These are phyloP conservation scores for Fusarium sp. DNA, from an alignment of 2,329 filamentous ascomycete genomes.

Conservation along the genomic window DNA sequence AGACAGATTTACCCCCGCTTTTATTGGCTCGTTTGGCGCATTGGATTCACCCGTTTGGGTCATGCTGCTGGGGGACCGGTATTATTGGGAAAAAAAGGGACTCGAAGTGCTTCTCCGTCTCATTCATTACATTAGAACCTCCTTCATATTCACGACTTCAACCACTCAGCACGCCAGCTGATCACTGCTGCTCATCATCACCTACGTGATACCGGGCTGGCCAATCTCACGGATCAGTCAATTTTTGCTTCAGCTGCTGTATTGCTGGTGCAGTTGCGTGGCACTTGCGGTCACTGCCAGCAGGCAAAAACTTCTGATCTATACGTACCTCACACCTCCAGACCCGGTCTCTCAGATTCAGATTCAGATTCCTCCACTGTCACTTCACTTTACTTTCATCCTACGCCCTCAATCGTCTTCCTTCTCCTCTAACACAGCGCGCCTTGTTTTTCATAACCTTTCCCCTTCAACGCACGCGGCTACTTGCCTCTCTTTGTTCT, in stretches of 20 bases:
- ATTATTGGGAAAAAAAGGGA: conserved; percentile 45
- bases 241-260: conserved; percentile 26
- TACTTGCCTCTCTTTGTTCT: neutral
- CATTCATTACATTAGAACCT: conserved; percentile 37
- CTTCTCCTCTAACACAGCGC: neutral
- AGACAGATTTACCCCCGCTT: conserved; percentile 11
- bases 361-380: conserved; percentile 31
- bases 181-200: conserved; percentile 23
- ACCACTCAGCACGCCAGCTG: conserved; percentile 20
- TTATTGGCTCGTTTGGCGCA: conserved; percentile 38
- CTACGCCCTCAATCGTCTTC: conserved; percentile 27
- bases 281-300: conserved; percentile 36
- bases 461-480: neutral
- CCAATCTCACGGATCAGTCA: neutral
- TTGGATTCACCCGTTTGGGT: conserved; percentile 33
- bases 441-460: neutral
- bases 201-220: conserved; percentile 8
- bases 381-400: conserved; percentile 28
- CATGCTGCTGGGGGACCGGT: conserved; percentile 30
- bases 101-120: conserved; percentile 43
- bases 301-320: conserved; percentile 44
- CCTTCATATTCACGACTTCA: conserved; percentile 35
- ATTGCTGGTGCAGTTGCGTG: conserved; percentile 28
- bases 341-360: conserved; percentile 12
- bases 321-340: conserved; percentile 39